A percentile compares a stretch with the other conserved stretches of the same genome.
phyloP scores from a whole-genome alignment of 78 protist genomes.

The Cavenderia fasciculata region DNA sequence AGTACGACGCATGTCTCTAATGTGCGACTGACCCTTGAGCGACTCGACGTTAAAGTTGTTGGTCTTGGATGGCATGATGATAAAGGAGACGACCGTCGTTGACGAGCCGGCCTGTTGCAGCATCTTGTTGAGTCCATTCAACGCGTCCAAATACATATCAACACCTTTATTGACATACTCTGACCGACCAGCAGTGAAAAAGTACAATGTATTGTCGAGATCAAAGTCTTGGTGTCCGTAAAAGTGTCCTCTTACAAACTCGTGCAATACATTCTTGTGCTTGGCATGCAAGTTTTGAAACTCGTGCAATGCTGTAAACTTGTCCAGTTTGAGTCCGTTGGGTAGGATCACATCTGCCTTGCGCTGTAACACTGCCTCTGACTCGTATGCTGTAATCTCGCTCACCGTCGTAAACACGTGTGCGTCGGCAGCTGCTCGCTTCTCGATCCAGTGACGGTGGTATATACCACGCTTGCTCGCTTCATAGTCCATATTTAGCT shows the following conservation, averaged over 20 bases:
- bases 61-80: conserved; percentile 84
- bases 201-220: conserved; percentile 89
- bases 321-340: conserved; percentile 88
- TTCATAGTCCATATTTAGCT: conserved; percentile 82
- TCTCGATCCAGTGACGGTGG: conserved; percentile 88
- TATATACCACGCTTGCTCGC: conserved; percentile 83
- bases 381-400: conserved; percentile 87
- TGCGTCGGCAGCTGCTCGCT: conserved; percentile 81
- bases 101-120: conserved; percentile 59
- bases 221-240: conserved; percentile 85
- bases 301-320: conserved; percentile 87
- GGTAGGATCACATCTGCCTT: conserved; percentile 87
- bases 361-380: conserved; percentile 76
- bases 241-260: conserved; percentile 90
- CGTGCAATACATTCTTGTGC: conserved; percentile 60
- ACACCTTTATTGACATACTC: conserved; percentile 91
- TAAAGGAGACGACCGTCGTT: conserved; percentile 84
- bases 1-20: conserved; percentile 70
- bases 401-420: conserved; percentile 92
- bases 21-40: conserved; percentile 79
- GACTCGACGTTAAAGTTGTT: conserved; percentile 87
- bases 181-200: conserved; percentile 91
- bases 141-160: conserved; percentile 84
- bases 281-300: conserved; percentile 89
- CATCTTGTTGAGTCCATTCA: conserved; percentile 78